phyloP scores from a whole-genome alignment of 129 eudicot genomes.

The Sambucus nigra region DNA sequence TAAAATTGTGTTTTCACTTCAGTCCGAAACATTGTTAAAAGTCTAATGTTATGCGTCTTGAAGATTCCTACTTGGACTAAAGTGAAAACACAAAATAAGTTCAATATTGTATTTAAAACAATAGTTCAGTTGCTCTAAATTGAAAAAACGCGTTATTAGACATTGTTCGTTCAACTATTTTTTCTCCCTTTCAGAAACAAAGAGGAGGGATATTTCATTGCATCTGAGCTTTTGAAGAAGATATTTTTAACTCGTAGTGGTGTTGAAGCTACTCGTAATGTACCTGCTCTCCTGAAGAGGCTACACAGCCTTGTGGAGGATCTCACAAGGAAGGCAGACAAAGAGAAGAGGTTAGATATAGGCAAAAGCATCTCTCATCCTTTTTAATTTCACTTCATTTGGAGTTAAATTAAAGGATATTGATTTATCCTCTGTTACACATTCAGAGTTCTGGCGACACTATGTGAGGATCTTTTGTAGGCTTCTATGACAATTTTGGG shows the following conservation, averaged over 20 bases:
- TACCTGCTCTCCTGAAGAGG: conserved; percentile 55
- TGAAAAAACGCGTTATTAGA: too few relatives aligned
- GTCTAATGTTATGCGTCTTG: too few relatives aligned
- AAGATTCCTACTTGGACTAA: too few relatives aligned
- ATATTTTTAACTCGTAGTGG: conserved; percentile 47
- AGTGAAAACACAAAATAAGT: too few relatives aligned
- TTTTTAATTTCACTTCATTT: background rate
- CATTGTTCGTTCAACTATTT: background rate
- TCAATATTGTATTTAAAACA: too few relatives aligned
- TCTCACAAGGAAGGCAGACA: conserved; percentile 56
- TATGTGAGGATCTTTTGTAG: too few relatives aligned
- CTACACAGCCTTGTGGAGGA: conserved; percentile 62
- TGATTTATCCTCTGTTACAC: too few relatives aligned
- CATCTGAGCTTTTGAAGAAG: conserved; percentile 56
- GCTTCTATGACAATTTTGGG: too few relatives aligned
- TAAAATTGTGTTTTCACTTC: too few relatives aligned
- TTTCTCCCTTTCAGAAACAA: conserved; percentile 48
- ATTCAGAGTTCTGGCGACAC: too few relatives aligned
- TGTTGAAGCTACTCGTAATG: conserved; percentile 30
- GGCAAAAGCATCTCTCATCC: background rate
- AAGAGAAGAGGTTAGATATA: conserved; percentile 54
- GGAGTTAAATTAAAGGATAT: background rate
- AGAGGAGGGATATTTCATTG: conserved; percentile 74
- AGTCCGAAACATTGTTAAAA: too few relatives aligned
- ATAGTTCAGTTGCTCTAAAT: too few relatives aligned